phyloP scores from a whole-genome alignment of 768 basidiomycete species.

The Russula olivacea region DNA sequence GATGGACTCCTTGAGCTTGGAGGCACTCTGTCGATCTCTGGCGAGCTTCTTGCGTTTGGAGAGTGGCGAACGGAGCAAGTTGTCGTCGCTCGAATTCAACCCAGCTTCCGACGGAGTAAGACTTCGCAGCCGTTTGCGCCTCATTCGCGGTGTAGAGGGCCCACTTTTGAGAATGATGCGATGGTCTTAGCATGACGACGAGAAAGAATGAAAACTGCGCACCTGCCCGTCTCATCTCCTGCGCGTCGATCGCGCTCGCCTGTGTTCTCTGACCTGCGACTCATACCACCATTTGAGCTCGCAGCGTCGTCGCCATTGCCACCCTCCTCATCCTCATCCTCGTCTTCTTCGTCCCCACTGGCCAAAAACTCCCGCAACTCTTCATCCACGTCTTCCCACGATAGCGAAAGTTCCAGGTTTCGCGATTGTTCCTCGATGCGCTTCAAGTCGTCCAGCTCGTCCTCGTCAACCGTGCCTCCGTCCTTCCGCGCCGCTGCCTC shows the following conservation, averaged over 20 bases:
- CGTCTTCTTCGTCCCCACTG: slow-evolving; percentile 27
- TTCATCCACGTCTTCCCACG: slow-evolving; percentile 23
- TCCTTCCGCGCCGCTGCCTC: slow-evolving; percentile 19
- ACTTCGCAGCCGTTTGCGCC: slow-evolving; percentile 67
- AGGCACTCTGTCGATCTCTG: slow-evolving; percentile 56
- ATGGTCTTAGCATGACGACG: slow-evolving; percentile 4
- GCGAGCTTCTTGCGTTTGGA: slow-evolving; percentile 77
- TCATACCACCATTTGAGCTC: slow-evolving; percentile 1
- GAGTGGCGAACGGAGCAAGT: slow-evolving; percentile 57
- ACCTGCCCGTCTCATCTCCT: slow-evolving; percentile 49
- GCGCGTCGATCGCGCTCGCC: slow-evolving; percentile 46
- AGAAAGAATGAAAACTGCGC: slow-evolving; percentile 8
- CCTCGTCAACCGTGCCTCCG: slow-evolving; percentile 18
- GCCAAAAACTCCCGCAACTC: slow-evolving; percentile 22
- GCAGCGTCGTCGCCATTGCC: slow-evolving; percentile 32
- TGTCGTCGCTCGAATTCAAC: slow-evolving; percentile 33
- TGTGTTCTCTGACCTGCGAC: slow-evolving; percentile 27
- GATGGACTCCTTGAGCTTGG: slow-evolving; percentile 54
- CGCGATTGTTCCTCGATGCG: slow-evolving; percentile 18
- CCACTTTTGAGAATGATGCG: slow-evolving; percentile 27
- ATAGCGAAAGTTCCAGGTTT: slow-evolving; percentile 16
- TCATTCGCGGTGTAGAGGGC: slow-evolving; percentile 41
- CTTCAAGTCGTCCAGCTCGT: slow-evolving; percentile 23
- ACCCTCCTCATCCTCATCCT: slow-evolving; percentile 36
- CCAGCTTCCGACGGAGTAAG: slow-evolving; percentile 61